Evolutionary conservation across 306 rosid genomes (phyloP).

Genomic region (Vigna hirtella): DNA sequence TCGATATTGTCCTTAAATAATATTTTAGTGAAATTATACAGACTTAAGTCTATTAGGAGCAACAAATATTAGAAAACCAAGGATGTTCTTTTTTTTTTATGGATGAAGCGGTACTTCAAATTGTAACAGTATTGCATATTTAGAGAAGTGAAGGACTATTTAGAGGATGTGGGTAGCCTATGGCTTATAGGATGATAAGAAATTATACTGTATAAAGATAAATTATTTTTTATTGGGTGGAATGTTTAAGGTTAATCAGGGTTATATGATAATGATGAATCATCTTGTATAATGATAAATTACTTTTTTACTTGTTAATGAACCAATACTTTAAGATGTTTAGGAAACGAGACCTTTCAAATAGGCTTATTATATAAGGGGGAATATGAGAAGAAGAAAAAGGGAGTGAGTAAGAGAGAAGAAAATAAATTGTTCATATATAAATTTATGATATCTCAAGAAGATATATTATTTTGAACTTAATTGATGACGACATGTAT

Average conservation of each 20-base stretch:
- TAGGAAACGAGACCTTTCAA: background rate
- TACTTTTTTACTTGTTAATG: background rate
- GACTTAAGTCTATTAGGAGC: background rate
- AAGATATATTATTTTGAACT: background rate
- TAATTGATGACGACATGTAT: background rate
- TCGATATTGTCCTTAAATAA: background rate
- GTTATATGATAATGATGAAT: background rate
- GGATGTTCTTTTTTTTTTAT: background rate
- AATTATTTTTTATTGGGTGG: background rate
- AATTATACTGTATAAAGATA: background rate
- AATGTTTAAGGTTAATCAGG: background rate
- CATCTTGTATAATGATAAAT: background rate
- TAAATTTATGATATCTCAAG: constrained; percentile 4
- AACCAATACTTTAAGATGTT: background rate
- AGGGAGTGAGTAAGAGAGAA: background rate
- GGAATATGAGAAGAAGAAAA: background rate
- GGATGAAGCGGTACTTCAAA: background rate
- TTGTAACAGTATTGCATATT: background rate
- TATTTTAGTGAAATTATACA: constrained; percentile 9
- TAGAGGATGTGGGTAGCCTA: constrained; percentile 6
- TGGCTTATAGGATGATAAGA: background rate
- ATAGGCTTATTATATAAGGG: background rate
- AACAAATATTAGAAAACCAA: background rate
- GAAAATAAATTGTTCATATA: background rate
- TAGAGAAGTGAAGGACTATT: constrained; percentile 6